Evolutionary conservation across 2,329 filamentous ascomycete genomes (phyloP).

Genomic region (Cytospora piceae): DNA sequence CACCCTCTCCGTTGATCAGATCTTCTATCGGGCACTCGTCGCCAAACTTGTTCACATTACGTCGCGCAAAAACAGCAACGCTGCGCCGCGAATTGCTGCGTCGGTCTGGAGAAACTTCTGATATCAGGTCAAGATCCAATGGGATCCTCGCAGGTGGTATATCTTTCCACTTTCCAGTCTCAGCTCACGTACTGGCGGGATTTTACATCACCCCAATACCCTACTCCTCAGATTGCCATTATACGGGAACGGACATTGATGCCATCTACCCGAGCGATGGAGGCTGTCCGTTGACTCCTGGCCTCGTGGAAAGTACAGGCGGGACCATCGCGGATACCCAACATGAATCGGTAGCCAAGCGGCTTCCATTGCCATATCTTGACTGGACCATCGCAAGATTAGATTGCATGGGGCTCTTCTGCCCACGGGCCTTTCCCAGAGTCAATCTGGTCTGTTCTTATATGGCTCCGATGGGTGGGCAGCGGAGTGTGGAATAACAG

Average conservation of each 20-base stretch:
- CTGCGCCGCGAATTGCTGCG: neutral
- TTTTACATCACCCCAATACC: neutral
- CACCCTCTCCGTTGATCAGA: neutral
- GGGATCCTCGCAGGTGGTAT: neutral
- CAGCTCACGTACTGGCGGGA: neutral
- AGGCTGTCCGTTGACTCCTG: neutral
- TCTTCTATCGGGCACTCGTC: neutral
- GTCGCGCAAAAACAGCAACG: neutral
- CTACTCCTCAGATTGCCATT: neutral
- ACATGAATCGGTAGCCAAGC: neutral
- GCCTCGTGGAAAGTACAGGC: neutral
- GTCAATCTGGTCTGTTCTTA: too few relatives aligned
- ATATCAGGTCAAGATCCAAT: neutral
- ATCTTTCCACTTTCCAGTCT: neutral
- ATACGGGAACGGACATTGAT: neutral
- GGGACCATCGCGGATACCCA: neutral
- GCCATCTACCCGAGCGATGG: neutral
- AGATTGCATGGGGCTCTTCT: neutral
- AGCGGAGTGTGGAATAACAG: too few relatives aligned
- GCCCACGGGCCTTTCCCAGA: neutral
- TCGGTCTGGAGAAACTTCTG: neutral
- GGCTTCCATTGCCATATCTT: neutral
- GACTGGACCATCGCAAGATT: neutral
- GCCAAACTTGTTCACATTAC: neutral
- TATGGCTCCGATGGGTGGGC: neutral